phyloP scores from a whole-genome alignment of 371 early-diverging fungal genomes.

The Lichtheimia ornata region DNA sequence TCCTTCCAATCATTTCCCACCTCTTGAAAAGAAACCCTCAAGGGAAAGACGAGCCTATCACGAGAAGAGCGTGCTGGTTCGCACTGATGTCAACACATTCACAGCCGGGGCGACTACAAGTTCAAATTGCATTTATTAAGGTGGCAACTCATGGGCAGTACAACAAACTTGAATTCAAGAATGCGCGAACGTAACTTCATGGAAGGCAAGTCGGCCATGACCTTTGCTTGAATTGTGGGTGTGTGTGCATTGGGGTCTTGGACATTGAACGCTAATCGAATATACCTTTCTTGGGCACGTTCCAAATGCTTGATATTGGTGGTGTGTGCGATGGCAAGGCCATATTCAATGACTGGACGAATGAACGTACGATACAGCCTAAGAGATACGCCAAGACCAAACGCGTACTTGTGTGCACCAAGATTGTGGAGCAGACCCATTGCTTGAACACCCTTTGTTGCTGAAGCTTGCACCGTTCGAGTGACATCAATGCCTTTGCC shows the following conservation, averaged over 20 bases:
- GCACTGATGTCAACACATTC: too few species aligned
- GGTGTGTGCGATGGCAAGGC: constrained; percentile 6
- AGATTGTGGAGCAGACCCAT: constrained; percentile 1
- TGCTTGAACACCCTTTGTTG: background rate
- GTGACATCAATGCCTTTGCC: background rate
- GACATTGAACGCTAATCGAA: constrained; percentile 3
- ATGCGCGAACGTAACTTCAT: background rate
- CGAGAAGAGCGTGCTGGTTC: too few species aligned
- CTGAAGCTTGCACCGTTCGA: background rate
- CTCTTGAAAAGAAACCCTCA: too few species aligned
- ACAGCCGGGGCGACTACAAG: too few species aligned
- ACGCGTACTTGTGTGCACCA: background rate
- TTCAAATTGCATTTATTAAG: too few species aligned
- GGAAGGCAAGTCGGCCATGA: background rate
- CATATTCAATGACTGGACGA: constrained; percentile 10
- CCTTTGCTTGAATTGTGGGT: background rate
- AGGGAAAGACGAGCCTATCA: too few species aligned
- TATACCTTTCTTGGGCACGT: constrained; percentile 5
- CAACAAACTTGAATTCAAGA: background rate
- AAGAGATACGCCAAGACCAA: constrained; percentile 2
- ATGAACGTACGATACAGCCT: constrained; percentile 1
- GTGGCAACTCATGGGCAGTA: background rate
- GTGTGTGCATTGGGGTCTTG: background rate
- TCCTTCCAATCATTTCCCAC: too few species aligned
- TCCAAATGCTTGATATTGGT: constrained; percentile 1